These are phyloP conservation scores for Penicillium olsonii DNA, from an alignment of 2,329 filamentous ascomycete species.

Conservation along the genomic window DNA sequence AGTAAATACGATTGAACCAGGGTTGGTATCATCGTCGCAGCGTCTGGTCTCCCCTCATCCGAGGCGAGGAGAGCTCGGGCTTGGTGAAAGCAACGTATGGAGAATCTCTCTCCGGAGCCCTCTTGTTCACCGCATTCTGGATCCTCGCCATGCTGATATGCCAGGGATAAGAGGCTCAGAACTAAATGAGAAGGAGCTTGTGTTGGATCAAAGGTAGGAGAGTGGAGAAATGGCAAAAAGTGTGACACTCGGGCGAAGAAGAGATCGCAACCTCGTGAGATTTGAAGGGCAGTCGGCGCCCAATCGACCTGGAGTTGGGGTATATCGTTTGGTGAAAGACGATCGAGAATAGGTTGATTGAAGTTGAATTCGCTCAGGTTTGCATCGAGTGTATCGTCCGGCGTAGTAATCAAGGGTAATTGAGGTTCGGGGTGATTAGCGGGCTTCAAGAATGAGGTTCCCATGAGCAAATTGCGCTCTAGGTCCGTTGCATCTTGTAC, in stretches of 20 bases:
- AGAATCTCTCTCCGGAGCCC: slow-evolving; percentile 31
- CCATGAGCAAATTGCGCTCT: slow-evolving; percentile 18
- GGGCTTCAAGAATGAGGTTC: slow-evolving; percentile 16
- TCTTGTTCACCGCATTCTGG: slow-evolving; percentile 31
- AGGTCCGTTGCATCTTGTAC: slow-evolving; percentile 18
- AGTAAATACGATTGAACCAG: slow-evolving; percentile 44
- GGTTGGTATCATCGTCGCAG: slow-evolving; percentile 21
- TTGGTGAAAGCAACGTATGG: slow-evolving; percentile 36
- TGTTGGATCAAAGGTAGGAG: slow-evolving; percentile 37
- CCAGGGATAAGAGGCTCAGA: slow-evolving; percentile 41
- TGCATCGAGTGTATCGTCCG: slow-evolving; percentile 1
- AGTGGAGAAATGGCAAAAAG: slow-evolving; percentile 43
- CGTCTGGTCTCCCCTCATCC: slow-evolving; percentile 18
- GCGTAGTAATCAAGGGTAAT: not conserved
- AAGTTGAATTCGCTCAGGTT: slow-evolving; percentile 2
- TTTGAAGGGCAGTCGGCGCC: slow-evolving; percentile 34
- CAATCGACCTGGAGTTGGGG: slow-evolving; percentile 28
- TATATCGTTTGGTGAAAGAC: not conserved
- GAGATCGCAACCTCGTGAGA: slow-evolving; percentile 34
- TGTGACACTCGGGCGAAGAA: slow-evolving; percentile 41
- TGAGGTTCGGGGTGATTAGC: slow-evolving; percentile 8
- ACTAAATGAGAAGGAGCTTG: slow-evolving; percentile 28
- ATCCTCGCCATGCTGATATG: slow-evolving; percentile 43
- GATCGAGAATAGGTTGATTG: slow-evolving; percentile 2
- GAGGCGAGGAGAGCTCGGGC: slow-evolving; percentile 29